phyloP scores from a whole-genome alignment of 371 early-diverging fungal species.

The Rhizomucor pusillus region DNA sequence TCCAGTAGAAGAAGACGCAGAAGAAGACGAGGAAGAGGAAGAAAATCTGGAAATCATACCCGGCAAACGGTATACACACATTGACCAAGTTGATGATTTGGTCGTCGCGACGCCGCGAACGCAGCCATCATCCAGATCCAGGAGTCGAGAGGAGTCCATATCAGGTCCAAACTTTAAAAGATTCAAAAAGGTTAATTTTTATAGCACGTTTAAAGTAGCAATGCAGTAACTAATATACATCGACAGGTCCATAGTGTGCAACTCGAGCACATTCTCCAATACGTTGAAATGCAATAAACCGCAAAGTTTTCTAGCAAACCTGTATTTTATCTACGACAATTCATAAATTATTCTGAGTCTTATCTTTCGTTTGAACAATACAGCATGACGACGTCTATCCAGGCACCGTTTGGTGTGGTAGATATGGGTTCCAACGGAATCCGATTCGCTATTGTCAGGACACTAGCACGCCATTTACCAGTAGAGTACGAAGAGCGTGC shows the following conservation, averaged over 20 bases:
- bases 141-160: too few relatives aligned
- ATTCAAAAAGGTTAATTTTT: constrained; percentile 11
- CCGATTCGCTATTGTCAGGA: constrained; percentile 59
- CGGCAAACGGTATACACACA: background rate
- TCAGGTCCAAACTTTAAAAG: background rate
- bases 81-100: background rate
- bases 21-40: background rate
- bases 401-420: constrained; percentile 56
- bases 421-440: constrained; percentile 76
- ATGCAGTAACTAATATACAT: too few relatives aligned
- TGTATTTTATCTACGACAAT: too few relatives aligned
- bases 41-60: constrained; percentile 1
- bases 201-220: too few relatives aligned
- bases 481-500: constrained; percentile 65
- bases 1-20: background rate
- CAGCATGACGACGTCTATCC: background rate
- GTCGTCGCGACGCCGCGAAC: background rate
- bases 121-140: too few relatives aligned
- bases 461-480: constrained; percentile 58
- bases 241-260: too few relatives aligned
- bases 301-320: too few relatives aligned
- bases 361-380: too few relatives aligned
- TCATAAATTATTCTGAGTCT: too few relatives aligned
- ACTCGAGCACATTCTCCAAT: too few relatives aligned
- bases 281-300: too few relatives aligned